Conservation (phyloP, 169 alveolate genomes). For the Cryptosporidium sp. region DNA sequence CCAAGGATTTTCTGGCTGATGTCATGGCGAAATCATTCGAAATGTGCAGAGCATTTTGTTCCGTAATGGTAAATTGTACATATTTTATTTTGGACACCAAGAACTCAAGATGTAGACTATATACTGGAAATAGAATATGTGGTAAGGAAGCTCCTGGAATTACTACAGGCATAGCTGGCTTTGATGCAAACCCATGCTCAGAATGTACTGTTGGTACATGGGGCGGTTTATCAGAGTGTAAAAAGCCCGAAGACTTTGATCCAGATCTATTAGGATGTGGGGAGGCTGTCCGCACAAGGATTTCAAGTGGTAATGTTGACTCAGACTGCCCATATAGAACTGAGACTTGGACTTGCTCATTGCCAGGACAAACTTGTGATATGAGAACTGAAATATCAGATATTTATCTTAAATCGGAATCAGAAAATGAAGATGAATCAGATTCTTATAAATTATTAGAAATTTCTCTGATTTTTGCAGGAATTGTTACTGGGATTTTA, state of each 20-base stretch:
- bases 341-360: conserved; percentile 73
- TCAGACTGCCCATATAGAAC: conserved; percentile 44
- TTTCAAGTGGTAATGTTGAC: conserved; percentile 4
- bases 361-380: conserved; percentile 53
- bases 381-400: conserved; percentile 63
- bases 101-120: conserved; percentile 54
- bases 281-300: conserved; percentile 32
- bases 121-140: conserved; percentile 54
- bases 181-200: conserved; percentile 54
- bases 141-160: conserved; percentile 45
- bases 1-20: conserved; percentile 22
- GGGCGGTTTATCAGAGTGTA: conserved; percentile 47
- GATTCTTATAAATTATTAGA: conserved; percentile 49
- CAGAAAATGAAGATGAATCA: not conserved
- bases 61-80: conserved; percentile 41
- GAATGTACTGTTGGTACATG: conserved; percentile 61
- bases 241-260: conserved; percentile 14
- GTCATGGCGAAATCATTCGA: conserved; percentile 72
- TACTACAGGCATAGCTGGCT: conserved; percentile 66
- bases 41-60: conserved; percentile 39
- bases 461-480: conserved; percentile 63
- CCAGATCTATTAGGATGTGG: conserved; percentile 30
- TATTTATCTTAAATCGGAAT: conserved; percentile 23
- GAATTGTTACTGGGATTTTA: conserved; percentile 54
- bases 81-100: conserved; percentile 38